Percentiles rank a stretch among this genome's conserved stretches.
These are phyloP conservation scores for Colletotrichum lupini DNA, from an alignment of 2,329 filamentous ascomycete genomes.

Conservation along the genomic window DNA sequence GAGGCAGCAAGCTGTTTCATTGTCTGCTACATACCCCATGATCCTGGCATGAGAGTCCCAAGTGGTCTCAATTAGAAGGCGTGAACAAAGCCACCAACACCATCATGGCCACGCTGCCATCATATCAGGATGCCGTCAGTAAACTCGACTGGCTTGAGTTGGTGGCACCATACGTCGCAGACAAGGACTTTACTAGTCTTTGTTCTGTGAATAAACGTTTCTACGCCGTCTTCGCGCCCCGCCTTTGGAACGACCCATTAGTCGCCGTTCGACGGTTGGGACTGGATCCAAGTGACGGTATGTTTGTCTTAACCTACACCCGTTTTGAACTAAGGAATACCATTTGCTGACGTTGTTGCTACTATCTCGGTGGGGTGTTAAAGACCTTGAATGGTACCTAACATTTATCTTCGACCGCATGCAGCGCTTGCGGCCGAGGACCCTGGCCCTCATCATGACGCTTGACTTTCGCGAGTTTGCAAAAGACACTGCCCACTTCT, in stretches of 20 bases:
- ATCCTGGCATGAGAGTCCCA: not conserved
- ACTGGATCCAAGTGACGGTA: slow-evolving; percentile 58
- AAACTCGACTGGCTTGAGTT: slow-evolving; percentile 61
- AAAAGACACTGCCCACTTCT: slow-evolving; percentile 52
- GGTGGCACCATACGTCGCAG: slow-evolving; percentile 56
- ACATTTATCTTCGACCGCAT: slow-evolving; percentile 56
- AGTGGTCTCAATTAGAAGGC: not conserved
- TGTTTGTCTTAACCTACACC: slow-evolving; percentile 39
- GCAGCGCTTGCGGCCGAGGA: slow-evolving; percentile 46
- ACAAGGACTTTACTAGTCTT: slow-evolving; percentile 55
- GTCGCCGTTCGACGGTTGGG: slow-evolving; percentile 50
- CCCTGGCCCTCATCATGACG: slow-evolving; percentile 55
- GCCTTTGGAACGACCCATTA: slow-evolving; percentile 64
- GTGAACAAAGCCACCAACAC: not conserved
- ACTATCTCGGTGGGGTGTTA: slow-evolving; percentile 10
- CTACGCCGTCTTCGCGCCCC: slow-evolving; percentile 60
- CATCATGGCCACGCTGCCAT: slow-evolving; percentile 51
- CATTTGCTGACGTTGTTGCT: slow-evolving; percentile 6
- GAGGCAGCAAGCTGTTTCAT: slow-evolving; percentile 22
- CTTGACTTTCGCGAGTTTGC: slow-evolving; percentile 61
- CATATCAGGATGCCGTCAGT: slow-evolving; percentile 63
- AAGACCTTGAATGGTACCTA: slow-evolving; percentile 63
- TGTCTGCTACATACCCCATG: not conserved
- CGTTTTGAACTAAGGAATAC: not conserved
- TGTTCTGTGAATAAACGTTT: slow-evolving; percentile 62